These are phyloP conservation scores for Moesziomyces sp. DNA, from an alignment of 1,284 basidiomycete genomes.

Conservation along the genomic window DNA sequence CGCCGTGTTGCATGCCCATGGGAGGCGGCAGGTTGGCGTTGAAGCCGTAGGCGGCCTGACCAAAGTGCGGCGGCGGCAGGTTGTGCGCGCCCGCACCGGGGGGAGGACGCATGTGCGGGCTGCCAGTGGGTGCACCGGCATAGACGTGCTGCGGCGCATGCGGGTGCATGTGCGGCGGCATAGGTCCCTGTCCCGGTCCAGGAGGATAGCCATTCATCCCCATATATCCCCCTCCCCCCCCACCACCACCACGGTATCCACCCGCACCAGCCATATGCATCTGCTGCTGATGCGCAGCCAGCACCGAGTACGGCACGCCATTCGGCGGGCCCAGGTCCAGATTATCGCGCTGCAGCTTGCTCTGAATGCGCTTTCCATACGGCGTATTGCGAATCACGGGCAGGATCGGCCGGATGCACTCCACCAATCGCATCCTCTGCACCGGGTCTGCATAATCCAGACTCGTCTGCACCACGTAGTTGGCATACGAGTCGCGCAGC, in stretches of 20 bases:
- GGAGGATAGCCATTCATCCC: slow-evolving; percentile 22
- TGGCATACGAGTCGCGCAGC: slow-evolving; percentile 75
- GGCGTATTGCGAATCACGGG: slow-evolving; percentile 67
- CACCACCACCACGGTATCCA: slow-evolving; percentile 3
- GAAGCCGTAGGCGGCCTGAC: slow-evolving; percentile 9
- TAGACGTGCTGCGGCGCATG: slow-evolving; percentile 21
- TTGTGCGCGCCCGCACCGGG: slow-evolving; percentile 4
- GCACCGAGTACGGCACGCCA: slow-evolving; percentile 54
- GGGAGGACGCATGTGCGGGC: slow-evolving; percentile 5
- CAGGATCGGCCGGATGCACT: slow-evolving; percentile 66
- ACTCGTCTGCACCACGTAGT: slow-evolving; percentile 67
- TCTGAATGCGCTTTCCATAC: slow-evolving; percentile 67
- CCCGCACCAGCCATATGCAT: slow-evolving; percentile 50
- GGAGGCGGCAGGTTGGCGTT: slow-evolving; percentile 8
- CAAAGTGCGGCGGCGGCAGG: slow-evolving; percentile 33
- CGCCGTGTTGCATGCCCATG: slow-evolving; percentile 22
- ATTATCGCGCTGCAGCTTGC: slow-evolving; percentile 66
- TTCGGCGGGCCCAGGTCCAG: slow-evolving; percentile 51
- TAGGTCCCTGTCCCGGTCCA: slow-evolving; percentile 2
- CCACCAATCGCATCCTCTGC: slow-evolving; percentile 64
- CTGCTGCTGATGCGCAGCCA: slow-evolving; percentile 57
- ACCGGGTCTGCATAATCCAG: slow-evolving; percentile 66
- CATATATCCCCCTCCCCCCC: slow-evolving; percentile 2
- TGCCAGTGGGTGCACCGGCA: slow-evolving; percentile 1
- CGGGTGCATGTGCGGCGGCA: slow-evolving; percentile 10